Evolutionary conservation across 202 grass and related monocot species (phyloP).

Genomic region (Musa balbisiana): DNA sequence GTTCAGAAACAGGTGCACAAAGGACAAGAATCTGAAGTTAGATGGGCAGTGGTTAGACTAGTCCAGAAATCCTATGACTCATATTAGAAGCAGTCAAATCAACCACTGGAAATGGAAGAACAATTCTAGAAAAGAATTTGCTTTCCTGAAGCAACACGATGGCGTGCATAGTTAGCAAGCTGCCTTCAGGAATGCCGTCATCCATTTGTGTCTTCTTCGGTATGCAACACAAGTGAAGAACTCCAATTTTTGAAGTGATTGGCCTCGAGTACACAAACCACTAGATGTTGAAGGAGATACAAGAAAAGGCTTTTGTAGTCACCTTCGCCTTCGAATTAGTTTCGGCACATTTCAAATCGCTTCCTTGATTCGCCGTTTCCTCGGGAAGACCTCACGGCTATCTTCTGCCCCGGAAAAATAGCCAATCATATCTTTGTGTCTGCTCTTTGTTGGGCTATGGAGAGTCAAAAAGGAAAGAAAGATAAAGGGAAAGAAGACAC

Average conservation of each 20-base stretch:
- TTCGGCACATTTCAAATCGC: neutral
- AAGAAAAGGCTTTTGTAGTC: neutral
- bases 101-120: neutral
- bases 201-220: neutral
- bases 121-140: neutral
- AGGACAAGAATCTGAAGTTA: neutral
- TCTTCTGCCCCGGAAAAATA: neutral
- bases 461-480: neutral
- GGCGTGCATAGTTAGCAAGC: neutral
- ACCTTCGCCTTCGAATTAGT: neutral
- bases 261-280: neutral
- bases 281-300: neutral
- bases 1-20: slow-evolving; percentile 1
- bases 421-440: neutral
- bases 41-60: neutral
- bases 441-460: neutral
- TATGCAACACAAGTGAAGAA: too few species aligned
- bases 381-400: neutral
- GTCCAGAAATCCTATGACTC: too few species aligned
- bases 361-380: neutral
- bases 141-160: neutral
- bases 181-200: neutral
- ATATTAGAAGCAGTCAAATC: neutral
- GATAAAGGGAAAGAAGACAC: neutral
- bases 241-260: too few species aligned